Evolutionary conservation across 1,284 basidiomycete genomes (phyloP).

Genomic region (Rhodotorula sp.): DNA sequence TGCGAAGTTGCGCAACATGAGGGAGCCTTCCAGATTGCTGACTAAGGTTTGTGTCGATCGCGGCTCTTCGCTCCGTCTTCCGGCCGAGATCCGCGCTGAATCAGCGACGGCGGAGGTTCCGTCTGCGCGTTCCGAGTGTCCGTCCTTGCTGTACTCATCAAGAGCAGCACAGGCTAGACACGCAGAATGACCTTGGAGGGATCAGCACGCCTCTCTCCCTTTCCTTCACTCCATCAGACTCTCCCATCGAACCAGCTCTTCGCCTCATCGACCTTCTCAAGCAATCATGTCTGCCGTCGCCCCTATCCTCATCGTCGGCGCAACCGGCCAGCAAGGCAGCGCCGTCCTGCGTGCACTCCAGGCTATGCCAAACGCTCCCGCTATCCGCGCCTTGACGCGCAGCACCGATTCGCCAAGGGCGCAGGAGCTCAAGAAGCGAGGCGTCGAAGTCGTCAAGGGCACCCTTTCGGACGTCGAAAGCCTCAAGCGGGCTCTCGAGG

Average conservation of each 20-base stretch:
- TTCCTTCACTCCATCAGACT: background rate
- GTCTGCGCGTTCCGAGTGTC: too few relatives aligned
- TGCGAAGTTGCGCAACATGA: too few relatives aligned
- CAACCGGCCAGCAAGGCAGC: constrained; percentile 18
- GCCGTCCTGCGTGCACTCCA: constrained; percentile 9
- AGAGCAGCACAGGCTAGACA: too few relatives aligned
- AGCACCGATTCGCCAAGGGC: constrained; percentile 6
- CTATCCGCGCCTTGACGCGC: constrained; percentile 10
- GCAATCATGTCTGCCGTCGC: background rate
- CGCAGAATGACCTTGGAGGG: background rate
- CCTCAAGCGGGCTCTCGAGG: constrained; percentile 8
- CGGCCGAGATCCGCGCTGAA: too few relatives aligned
- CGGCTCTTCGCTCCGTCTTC: too few relatives aligned
- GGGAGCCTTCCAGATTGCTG: too few relatives aligned
- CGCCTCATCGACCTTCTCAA: background rate
- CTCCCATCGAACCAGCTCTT: background rate
- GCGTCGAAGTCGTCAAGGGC: constrained; percentile 20
- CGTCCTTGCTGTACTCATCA: too few relatives aligned
- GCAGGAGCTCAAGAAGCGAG: constrained; percentile 14
- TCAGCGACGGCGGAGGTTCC: too few relatives aligned
- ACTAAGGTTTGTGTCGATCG: too few relatives aligned
- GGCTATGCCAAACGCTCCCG: background rate
- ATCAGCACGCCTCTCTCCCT: background rate
- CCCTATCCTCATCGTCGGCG: constrained; percentile 18
- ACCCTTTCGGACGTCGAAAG: background rate